Evolutionary conservation across 495 filamentous ascomycete genomes (phyloP).

Genomic region (Chaetomidium leptoderma): DNA sequence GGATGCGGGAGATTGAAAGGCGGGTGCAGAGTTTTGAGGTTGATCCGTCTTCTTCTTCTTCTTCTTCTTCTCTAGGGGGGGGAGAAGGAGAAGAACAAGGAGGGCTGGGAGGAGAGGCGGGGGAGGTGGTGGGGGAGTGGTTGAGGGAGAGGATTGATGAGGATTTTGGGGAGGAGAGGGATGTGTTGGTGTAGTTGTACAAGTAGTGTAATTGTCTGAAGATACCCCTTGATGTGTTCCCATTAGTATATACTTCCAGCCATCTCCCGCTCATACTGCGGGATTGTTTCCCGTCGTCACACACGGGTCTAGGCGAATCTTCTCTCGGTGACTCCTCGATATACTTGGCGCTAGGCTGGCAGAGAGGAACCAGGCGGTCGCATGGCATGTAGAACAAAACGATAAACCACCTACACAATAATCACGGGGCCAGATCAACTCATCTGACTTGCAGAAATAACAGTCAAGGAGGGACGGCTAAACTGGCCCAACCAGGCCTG

Average conservation of each 20-base stretch:
- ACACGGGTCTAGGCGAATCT: no score
- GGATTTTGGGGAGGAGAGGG: constrained; percentile 1
- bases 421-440: background rate
- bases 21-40: constrained; percentile 11
- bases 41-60: background rate
- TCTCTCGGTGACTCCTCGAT: no score
- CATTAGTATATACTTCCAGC: no score
- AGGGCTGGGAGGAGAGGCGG: constrained; percentile 18
- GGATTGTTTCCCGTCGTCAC: no score
- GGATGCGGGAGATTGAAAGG: constrained; percentile 6
- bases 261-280: no score
- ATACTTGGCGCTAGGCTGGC: no score
- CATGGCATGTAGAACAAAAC: no score
- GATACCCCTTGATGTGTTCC: no score
- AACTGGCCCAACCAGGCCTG: background rate
- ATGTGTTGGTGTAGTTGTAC: background rate
- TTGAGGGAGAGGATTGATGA: constrained; percentile 26
- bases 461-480: background rate
- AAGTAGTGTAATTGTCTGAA: background rate
- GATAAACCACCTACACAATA: background rate
- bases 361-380: no score
- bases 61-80: no score
- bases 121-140: constrained; percentile 27
- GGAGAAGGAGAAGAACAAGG: constrained; percentile 7
- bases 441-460: background rate